These are phyloP conservation scores for Cyathus striatus DNA, from an alignment of 768 basidiomycete genomes.

Conservation along the genomic window DNA sequence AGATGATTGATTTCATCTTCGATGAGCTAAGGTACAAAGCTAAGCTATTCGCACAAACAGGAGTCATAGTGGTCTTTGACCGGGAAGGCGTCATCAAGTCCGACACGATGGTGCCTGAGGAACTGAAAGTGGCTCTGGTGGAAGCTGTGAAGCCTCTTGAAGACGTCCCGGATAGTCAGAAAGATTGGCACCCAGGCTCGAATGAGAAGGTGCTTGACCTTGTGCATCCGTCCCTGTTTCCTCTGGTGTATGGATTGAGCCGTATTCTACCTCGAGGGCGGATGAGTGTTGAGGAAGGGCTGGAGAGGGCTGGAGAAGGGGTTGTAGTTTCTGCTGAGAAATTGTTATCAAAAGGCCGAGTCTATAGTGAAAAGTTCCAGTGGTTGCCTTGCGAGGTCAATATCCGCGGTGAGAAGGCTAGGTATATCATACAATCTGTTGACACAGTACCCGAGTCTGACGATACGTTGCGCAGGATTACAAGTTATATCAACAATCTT, in stretches of 20 bases:
- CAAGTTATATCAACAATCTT: slow-evolving; percentile 31
- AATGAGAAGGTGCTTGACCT: slow-evolving; percentile 34
- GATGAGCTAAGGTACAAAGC: slow-evolving; percentile 17
- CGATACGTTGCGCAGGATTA: slow-evolving; percentile 7
- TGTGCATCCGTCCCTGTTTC: slow-evolving; percentile 34
- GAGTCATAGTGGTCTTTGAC: slow-evolving; percentile 6
- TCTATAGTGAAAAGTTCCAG: slow-evolving; percentile 8
- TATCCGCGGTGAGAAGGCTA: slow-evolving; percentile 7
- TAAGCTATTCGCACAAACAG: slow-evolving; percentile 2
- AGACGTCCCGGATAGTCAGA: slow-evolving; percentile 19
- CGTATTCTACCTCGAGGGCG: slow-evolving; percentile 2
- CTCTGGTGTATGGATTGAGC: slow-evolving; percentile 24
- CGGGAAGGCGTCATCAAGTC: slow-evolving; percentile 15
- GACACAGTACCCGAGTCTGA: no score
- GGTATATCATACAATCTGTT: slow-evolving; percentile 8
- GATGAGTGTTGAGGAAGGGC: slow-evolving; percentile 8
- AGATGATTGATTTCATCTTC: slow-evolving; percentile 15
- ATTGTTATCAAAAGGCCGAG: no score
- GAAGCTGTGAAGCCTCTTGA: slow-evolving; percentile 20
- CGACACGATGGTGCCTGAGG: slow-evolving; percentile 16
- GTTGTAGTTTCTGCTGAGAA: no score
- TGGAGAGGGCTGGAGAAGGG: slow-evolving; percentile 6
- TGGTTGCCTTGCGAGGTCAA: slow-evolving; percentile 8
- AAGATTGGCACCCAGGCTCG: slow-evolving; percentile 39
- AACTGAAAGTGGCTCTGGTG: slow-evolving; percentile 10